Conservation (phyloP, 441 rosid species). For the Lagerstroemia fauriei region DNA sequence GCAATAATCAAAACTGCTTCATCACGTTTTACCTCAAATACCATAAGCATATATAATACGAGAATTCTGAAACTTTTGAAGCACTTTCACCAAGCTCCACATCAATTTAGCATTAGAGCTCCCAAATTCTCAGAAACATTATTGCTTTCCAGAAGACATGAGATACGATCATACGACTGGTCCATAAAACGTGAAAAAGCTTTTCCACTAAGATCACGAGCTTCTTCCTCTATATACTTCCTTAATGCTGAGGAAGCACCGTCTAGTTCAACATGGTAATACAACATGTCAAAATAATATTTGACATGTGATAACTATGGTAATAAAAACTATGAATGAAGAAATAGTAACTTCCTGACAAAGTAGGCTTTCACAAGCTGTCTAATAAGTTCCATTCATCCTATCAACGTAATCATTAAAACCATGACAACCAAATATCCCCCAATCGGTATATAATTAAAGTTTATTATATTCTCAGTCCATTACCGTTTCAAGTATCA, state of each 20-base stretch:
- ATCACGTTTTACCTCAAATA: constrained; percentile 84
- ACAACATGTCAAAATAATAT: not conserved
- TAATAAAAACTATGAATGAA: not conserved
- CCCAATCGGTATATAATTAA: not conserved
- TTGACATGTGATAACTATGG: too few relatives aligned
- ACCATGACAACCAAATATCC: not conserved
- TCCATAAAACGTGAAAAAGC: constrained; percentile 87
- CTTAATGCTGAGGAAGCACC: constrained; percentile 76
- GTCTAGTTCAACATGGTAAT: constrained; percentile 38
- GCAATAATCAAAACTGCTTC: constrained; percentile 83
- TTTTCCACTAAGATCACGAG: constrained; percentile 87
- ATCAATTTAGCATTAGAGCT: constrained; percentile 85
- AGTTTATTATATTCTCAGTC: too few relatives aligned
- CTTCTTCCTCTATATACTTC: constrained; percentile 83
- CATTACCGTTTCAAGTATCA: too few relatives aligned
- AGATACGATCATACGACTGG: constrained; percentile 71
- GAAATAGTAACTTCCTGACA: not conserved
- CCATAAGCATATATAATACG: constrained; percentile 65
- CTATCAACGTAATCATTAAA: not conserved
- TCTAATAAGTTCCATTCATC: not conserved
- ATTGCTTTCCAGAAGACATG: constrained; percentile 65
- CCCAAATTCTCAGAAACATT: constrained; percentile 88
- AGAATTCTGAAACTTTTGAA: constrained; percentile 85
- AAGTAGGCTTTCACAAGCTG: not conserved
- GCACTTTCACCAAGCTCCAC: constrained; percentile 94